phyloP scores from a whole-genome alignment of 495 filamentous ascomycete genomes.

The Terfezia boudieri region DNA sequence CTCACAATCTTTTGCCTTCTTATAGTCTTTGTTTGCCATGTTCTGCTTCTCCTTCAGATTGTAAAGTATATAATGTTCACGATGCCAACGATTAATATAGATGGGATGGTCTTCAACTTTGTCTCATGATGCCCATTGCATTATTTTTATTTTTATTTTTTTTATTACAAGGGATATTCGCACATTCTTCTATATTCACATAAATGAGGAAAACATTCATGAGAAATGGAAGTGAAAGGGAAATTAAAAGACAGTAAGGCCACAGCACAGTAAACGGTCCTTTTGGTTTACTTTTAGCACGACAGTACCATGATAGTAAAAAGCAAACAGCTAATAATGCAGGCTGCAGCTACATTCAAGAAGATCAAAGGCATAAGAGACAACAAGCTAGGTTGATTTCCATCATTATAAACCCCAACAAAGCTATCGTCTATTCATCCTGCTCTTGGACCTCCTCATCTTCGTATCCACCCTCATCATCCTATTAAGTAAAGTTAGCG shows the following conservation, averaged over 20 bases:
- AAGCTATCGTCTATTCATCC: constrained; percentile 24
- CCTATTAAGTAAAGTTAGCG: constrained; percentile 19
- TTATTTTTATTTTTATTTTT: not conserved
- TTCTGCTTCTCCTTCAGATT: too few species aligned
- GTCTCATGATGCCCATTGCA: not conserved
- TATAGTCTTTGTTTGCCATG: too few species aligned
- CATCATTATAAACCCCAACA: not conserved
- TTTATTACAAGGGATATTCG: not conserved
- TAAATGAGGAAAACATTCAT: not conserved
- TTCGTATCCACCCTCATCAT: constrained; percentile 39
- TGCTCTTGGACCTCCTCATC: constrained; percentile 36
- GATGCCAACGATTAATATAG: too few species aligned
- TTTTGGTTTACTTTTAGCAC: not conserved
- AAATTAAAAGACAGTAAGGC: not conserved
- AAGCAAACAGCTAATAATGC: not conserved
- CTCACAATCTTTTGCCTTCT: too few species aligned
- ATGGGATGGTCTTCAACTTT: too few species aligned
- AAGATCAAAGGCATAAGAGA: not conserved
- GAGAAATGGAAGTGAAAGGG: not conserved
- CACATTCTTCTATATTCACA: not conserved
- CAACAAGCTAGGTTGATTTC: not conserved
- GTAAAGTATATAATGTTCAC: too few species aligned
- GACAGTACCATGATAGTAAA: not conserved
- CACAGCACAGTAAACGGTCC: not conserved
- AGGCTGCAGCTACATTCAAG: not conserved